Evolutionary conservation across 768 basidiomycete genomes (phyloP).

Genomic region (Roridomyces roridus): DNA sequence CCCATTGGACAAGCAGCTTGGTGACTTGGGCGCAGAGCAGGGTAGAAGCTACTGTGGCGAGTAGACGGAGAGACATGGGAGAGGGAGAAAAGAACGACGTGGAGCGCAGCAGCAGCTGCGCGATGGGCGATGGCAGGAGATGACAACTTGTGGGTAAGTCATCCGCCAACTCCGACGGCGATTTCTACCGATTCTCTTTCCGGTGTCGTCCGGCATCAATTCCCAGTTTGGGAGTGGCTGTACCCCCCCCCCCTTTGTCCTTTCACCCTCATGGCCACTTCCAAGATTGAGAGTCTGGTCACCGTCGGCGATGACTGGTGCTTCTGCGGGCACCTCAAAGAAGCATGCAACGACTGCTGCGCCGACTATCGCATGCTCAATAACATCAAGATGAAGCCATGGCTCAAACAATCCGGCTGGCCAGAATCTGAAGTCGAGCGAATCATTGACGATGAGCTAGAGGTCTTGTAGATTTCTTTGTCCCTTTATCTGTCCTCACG

Average conservation of each 20-base stretch:
- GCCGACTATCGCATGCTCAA: slow-evolving; percentile 9
- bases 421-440: slow-evolving; percentile 6
- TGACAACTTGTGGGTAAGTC: too few species aligned
- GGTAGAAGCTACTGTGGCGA: not conserved
- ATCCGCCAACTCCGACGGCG: too few species aligned
- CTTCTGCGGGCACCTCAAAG: slow-evolving; percentile 15
- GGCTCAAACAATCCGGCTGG: slow-evolving; percentile 10
- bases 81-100: too few species aligned
- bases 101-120: too few species aligned
- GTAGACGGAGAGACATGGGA: not conserved
- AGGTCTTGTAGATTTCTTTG: not conserved
- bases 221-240: too few species aligned
- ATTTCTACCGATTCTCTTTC: too few species aligned
- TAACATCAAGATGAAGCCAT: slow-evolving; percentile 5
- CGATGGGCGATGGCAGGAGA: too few species aligned
- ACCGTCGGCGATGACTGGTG: slow-evolving; percentile 8
- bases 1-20: not conserved
- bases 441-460: slow-evolving; percentile 4
- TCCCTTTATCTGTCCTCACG: too few species aligned
- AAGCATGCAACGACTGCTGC: slow-evolving; percentile 9
- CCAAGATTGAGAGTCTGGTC: not conserved
- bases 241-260: too few species aligned
- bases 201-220: too few species aligned
- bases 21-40: not conserved
- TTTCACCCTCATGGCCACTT: too few species aligned